Base-by-base conservation (phyloP, 2,329 filamentous ascomycete species). In the Penicillium sp. region DNA sequence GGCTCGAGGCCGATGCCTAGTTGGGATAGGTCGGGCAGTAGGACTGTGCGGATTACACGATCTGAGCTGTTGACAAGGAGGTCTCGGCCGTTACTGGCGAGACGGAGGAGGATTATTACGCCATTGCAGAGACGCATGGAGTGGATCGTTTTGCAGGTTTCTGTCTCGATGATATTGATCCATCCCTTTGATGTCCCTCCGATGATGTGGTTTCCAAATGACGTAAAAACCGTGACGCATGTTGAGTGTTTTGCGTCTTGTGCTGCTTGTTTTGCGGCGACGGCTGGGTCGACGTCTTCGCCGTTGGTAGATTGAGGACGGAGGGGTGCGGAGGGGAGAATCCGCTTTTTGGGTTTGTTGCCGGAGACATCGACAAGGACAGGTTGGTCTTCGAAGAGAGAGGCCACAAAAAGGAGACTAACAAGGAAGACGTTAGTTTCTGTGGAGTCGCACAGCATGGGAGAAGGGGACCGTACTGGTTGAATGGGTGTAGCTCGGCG, bases 231-330 rank as follows among this genome's bases (percentile, higher is more conserved):
- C 1, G 91, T 90, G 23, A 91, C 91, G 4, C 93, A 97, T 0
- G 94, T 97, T 69, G 91, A 90, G 71, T 96, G 90, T 69, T 95
- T 96, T 12, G 90, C 90, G 67, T 97, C 93, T 67, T 95, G 90
- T 44, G 90, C 91, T 1, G 87, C 86, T 69, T 93, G 89, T 70
- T 96, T 96, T 65, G 95, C 90, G 53, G 84, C 86, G 23, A 81
- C 73, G 10, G 70, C 69, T 16, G 72, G 67, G 45, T 76, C 74
- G 18, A 85, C 80, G 44, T 86, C 82, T 61, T 94, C 89, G 59
- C 80, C 81, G 56, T 90, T 87, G 51, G 65, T 54, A 23, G 83
- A 77, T 50, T 85, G 83, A 6, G 85, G 79, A 63, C 92, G 85
- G 69, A 88, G 88, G 28, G 92, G 93, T 2, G 87, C 85, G 7